These are phyloP conservation scores for Claviceps maximensis DNA, from an alignment of 2,329 filamentous ascomycete genomes.

Conservation along the genomic window DNA sequence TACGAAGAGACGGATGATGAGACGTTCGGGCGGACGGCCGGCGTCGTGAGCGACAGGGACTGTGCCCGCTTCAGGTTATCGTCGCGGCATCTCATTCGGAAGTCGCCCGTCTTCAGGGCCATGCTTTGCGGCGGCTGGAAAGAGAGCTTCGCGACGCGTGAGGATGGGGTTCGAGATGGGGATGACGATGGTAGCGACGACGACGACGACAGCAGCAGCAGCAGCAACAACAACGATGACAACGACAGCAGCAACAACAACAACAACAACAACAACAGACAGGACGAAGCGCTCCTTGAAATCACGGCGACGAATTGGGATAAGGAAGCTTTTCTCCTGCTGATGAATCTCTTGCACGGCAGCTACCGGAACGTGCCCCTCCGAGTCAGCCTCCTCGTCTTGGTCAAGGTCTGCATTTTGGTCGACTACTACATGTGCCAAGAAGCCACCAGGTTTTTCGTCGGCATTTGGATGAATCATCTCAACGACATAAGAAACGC, in stretches of 20 bases:
- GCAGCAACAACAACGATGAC: too few species aligned
- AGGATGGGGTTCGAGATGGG: too few species aligned
- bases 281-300: neutral
- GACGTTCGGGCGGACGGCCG: neutral
- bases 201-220: too few species aligned
- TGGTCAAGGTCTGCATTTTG: conserved; percentile 29
- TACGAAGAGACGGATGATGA: neutral
- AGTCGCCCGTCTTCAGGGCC: conserved; percentile 14
- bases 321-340: neutral
- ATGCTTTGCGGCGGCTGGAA: conserved; percentile 6
- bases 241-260: too few species aligned
- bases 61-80: conserved; percentile 13
- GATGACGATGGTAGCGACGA: too few species aligned
- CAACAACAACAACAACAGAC: too few species aligned
- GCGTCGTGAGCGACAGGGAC: neutral
- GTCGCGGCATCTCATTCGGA: conserved; percentile 21
- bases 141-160: conserved; percentile 11
- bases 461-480: neutral
- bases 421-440: conserved; percentile 29
- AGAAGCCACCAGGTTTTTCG: conserved; percentile 27
- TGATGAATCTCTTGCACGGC: conserved; percentile 1
- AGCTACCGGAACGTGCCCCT: conserved; percentile 5
- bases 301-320: neutral
- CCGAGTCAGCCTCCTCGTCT: conserved; percentile 21
- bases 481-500: neutral